Conservation (phyloP, 345 rosid genomes). For the Hibiscus syriacus region DNA sequence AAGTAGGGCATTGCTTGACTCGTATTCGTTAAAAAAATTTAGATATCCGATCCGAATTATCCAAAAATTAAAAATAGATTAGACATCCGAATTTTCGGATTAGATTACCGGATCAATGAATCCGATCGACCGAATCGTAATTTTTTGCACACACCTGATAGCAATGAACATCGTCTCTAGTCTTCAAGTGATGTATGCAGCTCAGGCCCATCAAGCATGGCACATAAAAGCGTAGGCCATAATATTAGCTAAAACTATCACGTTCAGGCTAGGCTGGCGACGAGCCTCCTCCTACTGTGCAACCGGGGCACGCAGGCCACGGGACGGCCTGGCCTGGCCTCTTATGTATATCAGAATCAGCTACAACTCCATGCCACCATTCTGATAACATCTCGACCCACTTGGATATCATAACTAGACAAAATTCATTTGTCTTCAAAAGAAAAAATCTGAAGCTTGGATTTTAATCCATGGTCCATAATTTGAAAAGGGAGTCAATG, state of each 20-base stretch:
- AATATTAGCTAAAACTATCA: slow-evolving; percentile 6
- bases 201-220: neutral
- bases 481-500: neutral
- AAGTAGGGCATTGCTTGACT: too few relatives aligned
- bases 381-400: slow-evolving; percentile 17
- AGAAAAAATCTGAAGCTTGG: slow-evolving; percentile 9
- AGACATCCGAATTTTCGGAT: too few relatives aligned
- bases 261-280: slow-evolving; percentile 34
- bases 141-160: too few relatives aligned
- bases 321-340: slow-evolving; percentile 22
- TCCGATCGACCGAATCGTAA: too few relatives aligned
- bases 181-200: neutral
- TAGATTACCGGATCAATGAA: too few relatives aligned
- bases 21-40: too few relatives aligned
- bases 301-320: slow-evolving; percentile 15
- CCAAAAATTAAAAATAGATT: too few relatives aligned
- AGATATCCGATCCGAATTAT: too few relatives aligned
- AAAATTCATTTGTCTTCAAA: neutral
- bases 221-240: neutral
- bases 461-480: slow-evolving; percentile 3
- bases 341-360: slow-evolving; percentile 5
- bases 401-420: slow-evolving; percentile 8
- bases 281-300: slow-evolving; percentile 8
- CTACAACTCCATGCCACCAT: slow-evolving; percentile 12
- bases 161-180: neutral